Conservation (phyloP, 2,329 filamentous ascomycete genomes). For the Blastomyces parvus region DNA sequence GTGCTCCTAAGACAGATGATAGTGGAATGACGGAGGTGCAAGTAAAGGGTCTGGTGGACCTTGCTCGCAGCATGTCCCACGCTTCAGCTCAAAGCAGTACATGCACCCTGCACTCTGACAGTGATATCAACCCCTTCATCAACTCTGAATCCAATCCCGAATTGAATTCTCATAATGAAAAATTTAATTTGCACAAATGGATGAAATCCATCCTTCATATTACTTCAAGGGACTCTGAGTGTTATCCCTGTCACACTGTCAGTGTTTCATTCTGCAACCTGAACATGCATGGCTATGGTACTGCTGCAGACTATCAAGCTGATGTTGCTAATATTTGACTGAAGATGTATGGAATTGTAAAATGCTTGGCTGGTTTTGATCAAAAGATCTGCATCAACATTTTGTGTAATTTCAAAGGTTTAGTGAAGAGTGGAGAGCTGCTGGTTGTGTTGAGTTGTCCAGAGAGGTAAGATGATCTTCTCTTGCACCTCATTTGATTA, state of each 20-base stretch:
- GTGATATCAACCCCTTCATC: slow-evolving; percentile 30
- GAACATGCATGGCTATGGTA: slow-evolving; percentile 32
- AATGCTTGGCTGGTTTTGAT: slow-evolving; percentile 20
- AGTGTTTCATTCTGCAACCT: slow-evolving; percentile 34
- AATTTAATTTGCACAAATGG: slow-evolving; percentile 41
- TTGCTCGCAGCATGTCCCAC: slow-evolving; percentile 26
- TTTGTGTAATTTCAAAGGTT: slow-evolving; percentile 53
- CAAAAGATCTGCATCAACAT: slow-evolving; percentile 46
- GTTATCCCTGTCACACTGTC: slow-evolving; percentile 31
- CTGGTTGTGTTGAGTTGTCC: slow-evolving; percentile 47
- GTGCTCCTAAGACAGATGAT: slow-evolving; percentile 13
- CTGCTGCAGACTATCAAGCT: slow-evolving; percentile 37
- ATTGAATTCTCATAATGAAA: slow-evolving; percentile 37
- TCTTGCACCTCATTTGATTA: background rate
- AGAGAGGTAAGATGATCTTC: slow-evolving; percentile 26
- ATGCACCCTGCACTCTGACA: slow-evolving; percentile 9
- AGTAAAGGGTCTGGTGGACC: slow-evolving; percentile 21
- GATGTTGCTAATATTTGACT: slow-evolving; percentile 37
- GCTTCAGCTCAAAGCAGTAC: slow-evolving; percentile 22
- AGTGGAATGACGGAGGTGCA: slow-evolving; percentile 20
- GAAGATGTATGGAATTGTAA: slow-evolving; percentile 25
- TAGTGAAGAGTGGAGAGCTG: slow-evolving; percentile 51
- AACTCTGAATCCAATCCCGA: slow-evolving; percentile 26
- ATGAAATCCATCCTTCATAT: slow-evolving; percentile 39
- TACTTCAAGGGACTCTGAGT: slow-evolving; percentile 28